Base-by-base conservation (phyloP, 768 basidiomycete genomes). In the Pisolithus sp. region DNA sequence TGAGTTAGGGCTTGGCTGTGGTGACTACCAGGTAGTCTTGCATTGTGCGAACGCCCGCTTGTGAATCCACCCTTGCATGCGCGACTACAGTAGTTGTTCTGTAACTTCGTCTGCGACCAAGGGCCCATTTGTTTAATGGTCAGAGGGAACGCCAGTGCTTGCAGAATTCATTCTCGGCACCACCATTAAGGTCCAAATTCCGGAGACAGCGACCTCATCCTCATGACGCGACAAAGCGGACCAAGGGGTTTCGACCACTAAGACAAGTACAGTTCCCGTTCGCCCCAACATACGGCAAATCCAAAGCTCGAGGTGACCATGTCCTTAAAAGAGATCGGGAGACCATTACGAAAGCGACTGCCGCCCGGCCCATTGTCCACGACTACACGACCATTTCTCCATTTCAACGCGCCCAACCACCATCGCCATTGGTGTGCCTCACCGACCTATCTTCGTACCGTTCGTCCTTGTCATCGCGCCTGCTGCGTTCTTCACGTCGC, bases 401-500 rank as follows among this genome's bases (percentile, higher is more conserved):
- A 13, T 75, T 26, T 85, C 72, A 85, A 76, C 85, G 85, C 64
- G 78, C 71, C 85, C 83, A 86, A 71, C 80, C 77, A 68, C 77
- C 83, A 74, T 89, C 87, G 66, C 86, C 86, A 73, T 86, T 88
- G 64, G 80, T 72, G 64, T 82, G 80, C 73, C 84, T 82, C 65
- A 85, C 64, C 53, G 79, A 72, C 71, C 88, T 80, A 57, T 89
- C 88, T 49, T 90, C 88, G 71, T 71, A 86, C 44, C 84, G 83
- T 49, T 87, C 86, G 62, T 89, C 86, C 73, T 83, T 90, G 64
- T 89, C 87, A 58, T 89, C 87, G 72, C 87, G 85, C 71, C 84
- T 82, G 72, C 79, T 78, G 53, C 67, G 67, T 66, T 88, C 86
- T 69, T 85, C 77, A 69, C 83, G 80, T 63, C 66, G 65, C 53